phyloP scores from a whole-genome alignment of 257 asterid genomes.

The Lycium barbarum region DNA sequence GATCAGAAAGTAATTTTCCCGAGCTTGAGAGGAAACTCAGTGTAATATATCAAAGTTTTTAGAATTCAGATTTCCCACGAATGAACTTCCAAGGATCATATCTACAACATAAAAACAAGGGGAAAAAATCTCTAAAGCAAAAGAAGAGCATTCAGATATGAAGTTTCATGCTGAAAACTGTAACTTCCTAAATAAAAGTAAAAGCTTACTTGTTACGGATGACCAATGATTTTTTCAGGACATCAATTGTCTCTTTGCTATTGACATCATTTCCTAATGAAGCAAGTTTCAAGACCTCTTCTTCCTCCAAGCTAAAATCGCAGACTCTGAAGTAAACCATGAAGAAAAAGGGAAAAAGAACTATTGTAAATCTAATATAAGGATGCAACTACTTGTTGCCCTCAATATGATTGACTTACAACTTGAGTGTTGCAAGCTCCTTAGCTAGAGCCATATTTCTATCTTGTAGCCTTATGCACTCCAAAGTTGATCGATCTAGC shows the following conservation, averaged over 20 bases:
- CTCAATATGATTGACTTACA: slow-evolving; percentile 55
- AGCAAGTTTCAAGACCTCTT: slow-evolving; percentile 79
- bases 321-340: slow-evolving; percentile 56
- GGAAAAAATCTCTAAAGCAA: slow-evolving; percentile 4
- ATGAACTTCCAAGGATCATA: not conserved
- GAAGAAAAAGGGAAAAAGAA: slow-evolving; percentile 23
- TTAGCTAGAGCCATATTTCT: slow-evolving; percentile 78
- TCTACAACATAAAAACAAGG: not conserved
- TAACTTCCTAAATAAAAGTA: not conserved
- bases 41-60: not conserved
- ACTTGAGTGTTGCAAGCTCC: slow-evolving; percentile 89
- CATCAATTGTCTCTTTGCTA: slow-evolving; percentile 74
- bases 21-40: not conserved
- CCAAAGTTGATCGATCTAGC: slow-evolving; percentile 62
- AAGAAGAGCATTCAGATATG: not conserved
- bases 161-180: not conserved
- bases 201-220: slow-evolving; percentile 75
- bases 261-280: slow-evolving; percentile 69
- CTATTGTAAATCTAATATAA: slow-evolving; percentile 12
- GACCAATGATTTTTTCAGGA: slow-evolving; percentile 72
- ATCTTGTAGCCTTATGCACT: slow-evolving; percentile 67
- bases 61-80: not conserved
- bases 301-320: slow-evolving; percentile 80
- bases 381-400: slow-evolving; percentile 5
- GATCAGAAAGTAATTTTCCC: not conserved